Percentiles rank a stretch among this genome's conserved stretches.
Evolutionary conservation across 2,329 filamentous ascomycete genomes (phyloP).

Genomic region (Coleophoma crateriformis): DNA sequence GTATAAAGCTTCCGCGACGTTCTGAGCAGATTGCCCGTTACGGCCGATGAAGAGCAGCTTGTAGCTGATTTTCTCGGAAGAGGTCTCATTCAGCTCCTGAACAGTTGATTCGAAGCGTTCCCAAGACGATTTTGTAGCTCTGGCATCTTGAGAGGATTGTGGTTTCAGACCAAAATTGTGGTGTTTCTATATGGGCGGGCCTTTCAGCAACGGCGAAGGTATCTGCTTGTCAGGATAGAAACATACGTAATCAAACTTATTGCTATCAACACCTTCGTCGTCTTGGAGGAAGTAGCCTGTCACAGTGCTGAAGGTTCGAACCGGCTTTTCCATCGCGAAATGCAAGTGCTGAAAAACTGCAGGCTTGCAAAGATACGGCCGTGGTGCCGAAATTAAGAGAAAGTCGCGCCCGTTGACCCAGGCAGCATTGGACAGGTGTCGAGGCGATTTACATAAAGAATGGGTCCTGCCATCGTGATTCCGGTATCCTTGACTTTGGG

Average conservation of each 20-base stretch:
- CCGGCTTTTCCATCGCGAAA: background rate
- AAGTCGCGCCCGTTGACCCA: too few species aligned
- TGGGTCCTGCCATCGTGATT: too few species aligned
- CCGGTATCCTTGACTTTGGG: too few species aligned
- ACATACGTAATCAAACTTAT: background rate
- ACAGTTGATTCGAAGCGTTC: background rate
- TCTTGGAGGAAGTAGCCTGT: background rate
- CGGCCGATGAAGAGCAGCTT: background rate
- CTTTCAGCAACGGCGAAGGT: background rate
- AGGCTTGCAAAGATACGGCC: too few species aligned
- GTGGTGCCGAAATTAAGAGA: too few species aligned
- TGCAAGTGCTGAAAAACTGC: too few species aligned
- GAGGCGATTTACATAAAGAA: too few species aligned
- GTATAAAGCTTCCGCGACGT: background rate
- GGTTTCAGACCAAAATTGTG: background rate
- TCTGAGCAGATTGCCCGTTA: background rate
- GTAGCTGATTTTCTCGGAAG: background rate
- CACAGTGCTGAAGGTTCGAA: background rate
- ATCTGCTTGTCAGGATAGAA: background rate
- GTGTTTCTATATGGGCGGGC: background rate
- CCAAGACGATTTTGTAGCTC: background rate
- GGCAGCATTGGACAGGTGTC: too few species aligned
- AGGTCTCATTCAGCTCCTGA: background rate
- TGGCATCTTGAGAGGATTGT: background rate
- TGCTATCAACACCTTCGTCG: background rate